Percentiles rank a stretch among this genome's conserved stretches.
Conservation (phyloP, 192 early-diverging fungal genomes). For the Linnemannia elongata region DNA sequence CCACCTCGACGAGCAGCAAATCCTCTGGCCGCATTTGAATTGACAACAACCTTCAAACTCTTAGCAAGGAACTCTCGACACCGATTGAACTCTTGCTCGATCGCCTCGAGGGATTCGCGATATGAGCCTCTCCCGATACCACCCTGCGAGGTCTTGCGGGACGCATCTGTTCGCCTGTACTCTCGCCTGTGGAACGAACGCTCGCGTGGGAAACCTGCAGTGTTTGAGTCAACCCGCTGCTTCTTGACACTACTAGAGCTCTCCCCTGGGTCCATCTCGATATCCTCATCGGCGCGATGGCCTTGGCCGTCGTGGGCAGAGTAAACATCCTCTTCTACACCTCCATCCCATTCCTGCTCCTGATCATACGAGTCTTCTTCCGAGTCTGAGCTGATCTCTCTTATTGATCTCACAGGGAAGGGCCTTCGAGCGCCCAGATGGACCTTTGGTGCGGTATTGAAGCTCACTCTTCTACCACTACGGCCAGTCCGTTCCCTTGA, state of each 20-base stretch:
- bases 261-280: conserved; percentile 10
- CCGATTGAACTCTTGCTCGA: conserved; percentile 44
- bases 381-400: background rate
- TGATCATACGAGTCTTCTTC: conserved; percentile 7
- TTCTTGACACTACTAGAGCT: conserved; percentile 16
- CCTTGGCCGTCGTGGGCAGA: background rate
- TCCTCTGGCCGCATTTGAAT: conserved; percentile 45
- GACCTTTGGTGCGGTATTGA: background rate
- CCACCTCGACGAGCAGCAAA: background rate
- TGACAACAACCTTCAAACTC: conserved; percentile 38
- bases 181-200: background rate
- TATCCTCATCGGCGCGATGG: conserved; percentile 14
- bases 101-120: conserved; percentile 25
- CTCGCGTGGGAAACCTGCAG: background rate
- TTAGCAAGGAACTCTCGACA: conserved; percentile 46
- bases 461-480: conserved; percentile 29
- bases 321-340: background rate
- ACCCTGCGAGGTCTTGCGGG: background rate
- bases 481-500: background rate
- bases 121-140: background rate
- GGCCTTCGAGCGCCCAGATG: background rate
- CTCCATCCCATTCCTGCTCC: background rate
- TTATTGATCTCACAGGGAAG: background rate
- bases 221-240: conserved; percentile 13
- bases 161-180: background rate